Evolutionary conservation across 2,329 filamentous ascomycete genomes (phyloP), one percentile per base, ranked within the genome.

Genomic region (Scedosporium aurantiacum): DNA sequence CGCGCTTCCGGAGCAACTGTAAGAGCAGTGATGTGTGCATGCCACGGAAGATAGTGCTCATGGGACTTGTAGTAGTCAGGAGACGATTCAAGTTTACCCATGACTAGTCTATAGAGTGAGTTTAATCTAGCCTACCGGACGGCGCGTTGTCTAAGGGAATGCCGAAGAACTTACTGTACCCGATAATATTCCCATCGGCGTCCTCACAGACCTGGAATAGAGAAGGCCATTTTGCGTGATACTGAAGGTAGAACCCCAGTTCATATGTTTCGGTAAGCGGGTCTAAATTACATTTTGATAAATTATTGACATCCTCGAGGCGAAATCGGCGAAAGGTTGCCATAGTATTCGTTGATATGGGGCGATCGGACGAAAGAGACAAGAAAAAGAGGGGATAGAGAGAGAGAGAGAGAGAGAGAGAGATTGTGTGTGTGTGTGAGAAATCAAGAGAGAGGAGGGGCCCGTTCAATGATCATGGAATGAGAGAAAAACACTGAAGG

Each of bases 181-280:
- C 94, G 66, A 96, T 88, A 62, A 97, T 93, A 65, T 91, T 88
- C n/a, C 91, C 91, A 65, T 88, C 82, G 61, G 84, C 82, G 66
- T 93, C 90, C 72, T 96, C 90, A 63, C 95, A 91, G 16, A 96
- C 90, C 71, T 91, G 91, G 77, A 97, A 97, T 52, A 97, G 83
- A 27, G 91, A 88, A 1, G 94, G 94, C 94, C 94, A 99, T 79
- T 90, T 91, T 60, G 91, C 91, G 66, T 96, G 86, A 75, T 99
- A 99, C 70, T 95, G 90, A 63, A 97, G 84, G 77, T 99, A 99
- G 78, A 97, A 99, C 64, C 86, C 84, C 66, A 96, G 83, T 73
- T 96, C 91, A 78, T 97, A 99, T 62, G 95, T 97, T 77, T 99
- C 94, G n/a, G 94, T 97, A 64, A 97, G 81, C 47, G 90, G 90